Conservation (phyloP, 2,329 filamentous ascomycete species). For the Scedosporium minutisporum region DNA sequence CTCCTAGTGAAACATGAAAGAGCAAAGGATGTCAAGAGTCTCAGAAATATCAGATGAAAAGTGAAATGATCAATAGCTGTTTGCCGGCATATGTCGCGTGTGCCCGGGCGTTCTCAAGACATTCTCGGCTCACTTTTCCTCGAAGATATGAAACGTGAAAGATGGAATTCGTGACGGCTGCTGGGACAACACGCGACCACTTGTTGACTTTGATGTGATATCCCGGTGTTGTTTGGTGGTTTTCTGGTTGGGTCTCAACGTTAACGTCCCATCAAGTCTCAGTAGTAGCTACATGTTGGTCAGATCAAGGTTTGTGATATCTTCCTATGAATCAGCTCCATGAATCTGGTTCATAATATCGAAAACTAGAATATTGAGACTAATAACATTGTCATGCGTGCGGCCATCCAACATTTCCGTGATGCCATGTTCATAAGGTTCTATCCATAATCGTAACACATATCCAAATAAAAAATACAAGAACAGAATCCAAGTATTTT, state of each 20-base stretch:
- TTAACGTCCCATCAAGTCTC: too few relatives aligned
- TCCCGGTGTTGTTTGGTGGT: not conserved
- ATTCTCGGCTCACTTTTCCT: not conserved
- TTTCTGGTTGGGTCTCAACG: too few relatives aligned
- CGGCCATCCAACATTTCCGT: not conserved
- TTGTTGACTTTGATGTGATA: not conserved
- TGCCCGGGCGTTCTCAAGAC: not conserved
- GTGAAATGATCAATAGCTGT: not conserved
- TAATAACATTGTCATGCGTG: too few relatives aligned
- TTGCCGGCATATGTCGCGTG: not conserved
- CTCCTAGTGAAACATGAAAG: not conserved
- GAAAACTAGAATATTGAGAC: too few relatives aligned
- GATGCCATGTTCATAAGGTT: not conserved
- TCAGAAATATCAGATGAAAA: not conserved
- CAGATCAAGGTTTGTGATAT: too few relatives aligned
- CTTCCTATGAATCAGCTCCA: not conserved
- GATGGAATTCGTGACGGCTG: not conserved
- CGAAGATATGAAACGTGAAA: not conserved
- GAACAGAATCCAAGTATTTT: not conserved
- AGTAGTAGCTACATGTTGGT: too few relatives aligned
- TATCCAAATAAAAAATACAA: not conserved
- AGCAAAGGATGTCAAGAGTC: not conserved
- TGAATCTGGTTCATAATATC: not conserved
- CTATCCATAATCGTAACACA: not conserved
- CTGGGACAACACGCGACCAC: not conserved